These are phyloP conservation scores for Lunularia cruciata DNA, from an alignment of 225 moss, liverwort and hornwort genomes.

Conservation along the genomic window DNA sequence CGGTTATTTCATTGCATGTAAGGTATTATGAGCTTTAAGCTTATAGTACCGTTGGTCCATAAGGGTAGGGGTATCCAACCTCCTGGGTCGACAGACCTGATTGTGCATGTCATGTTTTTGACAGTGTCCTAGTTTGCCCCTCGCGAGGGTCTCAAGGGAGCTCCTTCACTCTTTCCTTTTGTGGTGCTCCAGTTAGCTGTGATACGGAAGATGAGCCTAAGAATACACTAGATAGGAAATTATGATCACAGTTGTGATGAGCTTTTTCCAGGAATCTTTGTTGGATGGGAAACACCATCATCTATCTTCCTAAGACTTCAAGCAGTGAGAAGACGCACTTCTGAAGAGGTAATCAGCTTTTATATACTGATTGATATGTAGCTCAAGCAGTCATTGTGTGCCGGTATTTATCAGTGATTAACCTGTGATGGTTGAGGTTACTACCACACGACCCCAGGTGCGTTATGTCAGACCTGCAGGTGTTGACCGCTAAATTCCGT, in stretches of 20 bases:
- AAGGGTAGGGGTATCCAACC: too few species aligned
- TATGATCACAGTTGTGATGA: slow-evolving; percentile 20
- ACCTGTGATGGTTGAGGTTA: neutral
- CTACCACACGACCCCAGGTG: slow-evolving; percentile 1
- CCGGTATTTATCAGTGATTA: neutral
- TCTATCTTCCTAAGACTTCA: slow-evolving; percentile 19
- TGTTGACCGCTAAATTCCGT: neutral
- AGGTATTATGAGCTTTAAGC: too few species aligned
- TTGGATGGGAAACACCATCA: slow-evolving; percentile 18
- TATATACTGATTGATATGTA: slow-evolving; percentile 5
- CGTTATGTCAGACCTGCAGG: neutral
- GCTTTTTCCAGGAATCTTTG: slow-evolving; percentile 13
- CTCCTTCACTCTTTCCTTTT: too few species aligned
- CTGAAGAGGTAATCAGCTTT: slow-evolving; percentile 17
- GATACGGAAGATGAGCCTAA: neutral
- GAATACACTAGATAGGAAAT: neutral
- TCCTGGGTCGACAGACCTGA: too few species aligned
- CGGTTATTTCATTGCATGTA: too few species aligned
- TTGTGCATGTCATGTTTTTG: neutral
- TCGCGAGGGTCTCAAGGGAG: too few species aligned
- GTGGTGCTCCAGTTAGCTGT: too few species aligned
- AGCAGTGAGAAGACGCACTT: slow-evolving; percentile 17
- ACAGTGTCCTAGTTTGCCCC: too few species aligned
- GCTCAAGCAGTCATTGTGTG: neutral
- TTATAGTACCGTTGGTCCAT: too few species aligned